phyloP scores from a whole-genome alignment of 2,329 filamentous ascomycete genomes.

The Microdochium nivale region DNA sequence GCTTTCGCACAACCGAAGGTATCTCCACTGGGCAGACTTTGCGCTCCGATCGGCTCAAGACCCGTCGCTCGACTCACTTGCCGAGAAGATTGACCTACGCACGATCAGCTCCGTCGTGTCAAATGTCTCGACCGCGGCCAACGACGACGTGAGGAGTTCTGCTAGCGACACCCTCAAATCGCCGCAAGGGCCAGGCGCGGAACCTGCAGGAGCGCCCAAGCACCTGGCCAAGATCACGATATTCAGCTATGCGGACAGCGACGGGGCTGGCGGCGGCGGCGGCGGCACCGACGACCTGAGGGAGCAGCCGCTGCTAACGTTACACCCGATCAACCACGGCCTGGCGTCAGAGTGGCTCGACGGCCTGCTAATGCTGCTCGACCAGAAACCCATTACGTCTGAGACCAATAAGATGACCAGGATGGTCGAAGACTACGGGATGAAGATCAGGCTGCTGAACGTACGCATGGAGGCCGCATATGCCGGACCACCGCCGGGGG shows the following conservation, averaged over 20 bases:
- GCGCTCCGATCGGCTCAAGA: slow-evolving; percentile 52
- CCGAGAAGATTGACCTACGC: slow-evolving; percentile 77
- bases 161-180: slow-evolving; percentile 32
- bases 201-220: slow-evolving; percentile 20
- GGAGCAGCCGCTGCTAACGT: slow-evolving; percentile 71
- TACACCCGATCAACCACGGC: slow-evolving; percentile 72
- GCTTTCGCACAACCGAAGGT: slow-evolving; percentile 84
- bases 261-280: slow-evolving; percentile 26
- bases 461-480: slow-evolving; percentile 75
- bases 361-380: slow-evolving; percentile 86
- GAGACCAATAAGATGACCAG: slow-evolving; percentile 88
- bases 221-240: slow-evolving; percentile 84
- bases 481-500: slow-evolving; percentile 57
- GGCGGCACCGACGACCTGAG: slow-evolving; percentile 18
- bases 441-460: slow-evolving; percentile 89
- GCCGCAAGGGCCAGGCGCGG: slow-evolving; percentile 5
- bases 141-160: slow-evolving; percentile 35
- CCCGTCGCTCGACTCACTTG: slow-evolving; percentile 64
- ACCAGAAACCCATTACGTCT: slow-evolving; percentile 92
- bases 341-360: slow-evolving; percentile 95
- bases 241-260: slow-evolving; percentile 55
- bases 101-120: slow-evolving; percentile 89
- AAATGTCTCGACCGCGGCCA: slow-evolving; percentile 67
- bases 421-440: slow-evolving; percentile 78
- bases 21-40: slow-evolving; percentile 86